phyloP scores from a whole-genome alignment of 306 rosid genomes.

The Datisca glomerata region DNA sequence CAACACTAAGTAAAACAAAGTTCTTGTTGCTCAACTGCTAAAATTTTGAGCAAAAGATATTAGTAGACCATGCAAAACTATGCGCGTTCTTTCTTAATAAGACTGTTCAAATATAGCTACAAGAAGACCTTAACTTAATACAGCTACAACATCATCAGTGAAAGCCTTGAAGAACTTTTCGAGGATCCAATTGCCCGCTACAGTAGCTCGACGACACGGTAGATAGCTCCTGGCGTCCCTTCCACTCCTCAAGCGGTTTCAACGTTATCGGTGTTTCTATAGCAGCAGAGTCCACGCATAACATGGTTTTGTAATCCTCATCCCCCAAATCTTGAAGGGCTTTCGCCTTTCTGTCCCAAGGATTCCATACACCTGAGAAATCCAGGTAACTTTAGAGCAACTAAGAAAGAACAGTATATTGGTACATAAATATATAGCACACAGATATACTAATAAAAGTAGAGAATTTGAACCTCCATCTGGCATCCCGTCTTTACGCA shows the following conservation, averaged over 20 bases:
- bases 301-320: slow-evolving; percentile 59
- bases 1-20: too few relatives aligned
- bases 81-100: too few relatives aligned
- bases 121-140: slow-evolving; percentile 1
- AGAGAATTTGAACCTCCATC: slow-evolving; percentile 46
- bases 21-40: too few relatives aligned
- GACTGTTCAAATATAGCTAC: not conserved
- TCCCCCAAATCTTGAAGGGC: slow-evolving; percentile 50
- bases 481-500: slow-evolving; percentile 50
- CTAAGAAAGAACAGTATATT: not conserved
- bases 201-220: slow-evolving; percentile 73
- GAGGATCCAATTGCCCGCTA: slow-evolving; percentile 78
- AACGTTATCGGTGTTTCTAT: slow-evolving; percentile 42
- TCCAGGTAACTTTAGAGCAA: not conserved
- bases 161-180: slow-evolving; percentile 46
- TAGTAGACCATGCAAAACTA: too few relatives aligned
- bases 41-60: too few relatives aligned
- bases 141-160: slow-evolving; percentile 13
- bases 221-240: slow-evolving; percentile 57
- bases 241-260: slow-evolving; percentile 74
- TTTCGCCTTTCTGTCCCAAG: slow-evolving; percentile 62
- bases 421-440: not conserved
- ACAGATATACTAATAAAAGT: not conserved
- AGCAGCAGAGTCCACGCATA: slow-evolving; percentile 56
- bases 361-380: slow-evolving; percentile 66